A percentile compares a stretch with the other conserved stretches of the same genome.
Evolutionary conservation across 495 filamentous ascomycete genomes (phyloP).

Genomic region (Neurospora tetrasperma): DNA sequence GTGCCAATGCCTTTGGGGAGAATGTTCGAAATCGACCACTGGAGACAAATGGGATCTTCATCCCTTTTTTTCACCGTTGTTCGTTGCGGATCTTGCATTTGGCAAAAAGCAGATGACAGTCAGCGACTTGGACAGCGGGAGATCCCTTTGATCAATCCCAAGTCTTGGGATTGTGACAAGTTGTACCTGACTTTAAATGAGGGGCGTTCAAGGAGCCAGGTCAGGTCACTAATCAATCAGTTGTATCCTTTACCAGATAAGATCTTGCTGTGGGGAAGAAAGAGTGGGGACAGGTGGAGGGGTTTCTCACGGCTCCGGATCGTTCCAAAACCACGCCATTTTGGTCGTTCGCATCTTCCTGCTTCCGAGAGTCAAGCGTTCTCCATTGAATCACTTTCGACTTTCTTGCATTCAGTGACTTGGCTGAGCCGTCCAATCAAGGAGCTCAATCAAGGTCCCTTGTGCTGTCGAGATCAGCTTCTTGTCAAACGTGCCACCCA

Average conservation of each 20-base stretch:
- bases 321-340: neutral
- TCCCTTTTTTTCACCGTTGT: neutral
- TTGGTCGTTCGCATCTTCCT: neutral
- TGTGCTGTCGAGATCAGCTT: neutral
- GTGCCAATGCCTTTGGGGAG: neutral
- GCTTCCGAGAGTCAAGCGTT: constrained; percentile 6
- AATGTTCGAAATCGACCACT: neutral
- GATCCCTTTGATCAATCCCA: neutral
- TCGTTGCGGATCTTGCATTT: neutral
- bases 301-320: neutral
- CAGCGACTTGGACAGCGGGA: neutral
- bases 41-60: neutral
- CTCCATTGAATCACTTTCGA: constrained; percentile 7
- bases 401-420: neutral
- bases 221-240: neutral
- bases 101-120: neutral
- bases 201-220: neutral
- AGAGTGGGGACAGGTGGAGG: neutral
- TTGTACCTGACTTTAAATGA: neutral
- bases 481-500: neutral
- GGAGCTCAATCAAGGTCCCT: neutral
- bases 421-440: neutral
- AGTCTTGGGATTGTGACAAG: neutral
- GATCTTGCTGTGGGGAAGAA: neutral
- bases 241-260: neutral